These are phyloP conservation scores for Scleroderma bovista DNA, from an alignment of 768 basidiomycete genomes.

Conservation along the genomic window DNA sequence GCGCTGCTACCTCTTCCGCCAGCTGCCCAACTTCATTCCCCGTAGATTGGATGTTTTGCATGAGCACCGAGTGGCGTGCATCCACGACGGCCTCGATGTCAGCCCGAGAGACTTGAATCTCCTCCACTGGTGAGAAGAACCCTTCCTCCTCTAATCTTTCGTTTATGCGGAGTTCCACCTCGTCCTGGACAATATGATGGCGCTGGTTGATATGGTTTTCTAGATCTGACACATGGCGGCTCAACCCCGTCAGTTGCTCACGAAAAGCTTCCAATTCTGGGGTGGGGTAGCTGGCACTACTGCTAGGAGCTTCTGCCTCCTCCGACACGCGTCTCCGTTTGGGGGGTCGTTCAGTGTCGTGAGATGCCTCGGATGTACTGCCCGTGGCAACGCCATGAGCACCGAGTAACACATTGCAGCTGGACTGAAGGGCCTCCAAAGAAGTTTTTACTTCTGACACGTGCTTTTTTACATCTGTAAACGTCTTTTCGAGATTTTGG, in stretches of 20 bases:
- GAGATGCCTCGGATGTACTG: conserved; percentile 3
- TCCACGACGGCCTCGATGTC: conserved; percentile 25
- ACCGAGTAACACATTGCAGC: conserved; percentile 18
- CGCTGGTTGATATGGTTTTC: conserved; percentile 34
- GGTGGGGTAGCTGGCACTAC: background rate
- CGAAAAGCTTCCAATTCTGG: conserved; percentile 21
- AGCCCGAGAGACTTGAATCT: conserved; percentile 9
- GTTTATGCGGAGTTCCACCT: conserved; percentile 27
- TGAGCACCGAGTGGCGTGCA: conserved; percentile 15
- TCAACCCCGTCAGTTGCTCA: conserved; percentile 25
- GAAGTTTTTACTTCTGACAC: conserved; percentile 25
- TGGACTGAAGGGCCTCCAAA: conserved; percentile 18
- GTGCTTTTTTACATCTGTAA: conserved; percentile 22
- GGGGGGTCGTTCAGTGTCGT: conserved; percentile 18
- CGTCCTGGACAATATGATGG: conserved; percentile 21
- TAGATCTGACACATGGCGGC: conserved; percentile 26
- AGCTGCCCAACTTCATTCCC: conserved; percentile 28
- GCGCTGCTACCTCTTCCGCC: conserved; percentile 27
- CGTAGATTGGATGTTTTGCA: conserved; percentile 10
- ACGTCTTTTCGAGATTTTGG: conserved; percentile 14
- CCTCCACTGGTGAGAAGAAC: conserved; percentile 17
- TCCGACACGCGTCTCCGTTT: conserved; percentile 24
- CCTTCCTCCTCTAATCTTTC: conserved; percentile 22
- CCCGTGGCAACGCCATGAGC: conserved; percentile 2
- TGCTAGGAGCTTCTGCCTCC: background rate